Evolutionary conservation across 192 early-diverging fungal genomes (phyloP).

Genomic region (Coemansia asiatica): DNA sequence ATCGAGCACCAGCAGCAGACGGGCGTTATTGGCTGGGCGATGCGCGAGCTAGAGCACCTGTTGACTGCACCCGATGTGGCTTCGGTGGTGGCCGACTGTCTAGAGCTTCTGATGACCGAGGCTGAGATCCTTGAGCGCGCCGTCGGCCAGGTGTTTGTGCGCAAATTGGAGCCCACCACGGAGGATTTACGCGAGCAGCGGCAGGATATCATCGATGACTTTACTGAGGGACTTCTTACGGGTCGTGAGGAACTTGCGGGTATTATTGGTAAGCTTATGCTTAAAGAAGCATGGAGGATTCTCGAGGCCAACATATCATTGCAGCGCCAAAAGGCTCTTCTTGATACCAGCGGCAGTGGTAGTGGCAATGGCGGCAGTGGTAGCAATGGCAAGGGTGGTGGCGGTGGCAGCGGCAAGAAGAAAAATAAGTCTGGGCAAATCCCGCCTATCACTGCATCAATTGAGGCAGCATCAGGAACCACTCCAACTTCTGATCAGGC

Average conservation of each 20-base stretch:
- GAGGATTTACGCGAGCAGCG: conserved; percentile 55
- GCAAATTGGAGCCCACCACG: conserved; percentile 58
- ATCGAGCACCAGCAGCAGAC: conserved; percentile 63
- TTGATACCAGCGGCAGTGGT: conserved; percentile 12
- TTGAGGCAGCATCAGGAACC: not conserved
- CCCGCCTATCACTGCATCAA: not conserved
- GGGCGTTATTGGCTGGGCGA: conserved; percentile 59
- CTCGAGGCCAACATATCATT: conserved; percentile 60
- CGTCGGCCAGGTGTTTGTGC: conserved; percentile 60
- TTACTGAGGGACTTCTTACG: conserved; percentile 67
- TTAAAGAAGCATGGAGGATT: conserved; percentile 73
- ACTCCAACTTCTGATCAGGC: not conserved
- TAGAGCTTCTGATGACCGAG: conserved; percentile 74
- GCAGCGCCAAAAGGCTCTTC: conserved; percentile 50
- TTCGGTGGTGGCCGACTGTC: conserved; percentile 57
- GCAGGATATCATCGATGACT: conserved; percentile 65
- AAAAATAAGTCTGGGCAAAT: conserved; percentile 14
- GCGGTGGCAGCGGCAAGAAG: conserved; percentile 20
- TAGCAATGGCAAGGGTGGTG: too few relatives aligned
- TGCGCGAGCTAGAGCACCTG: conserved; percentile 59
- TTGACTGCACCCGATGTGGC: conserved; percentile 62
- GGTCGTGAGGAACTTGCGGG: conserved; percentile 71
- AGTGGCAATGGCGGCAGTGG: conserved; percentile 11
- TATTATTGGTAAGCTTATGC: conserved; percentile 69
- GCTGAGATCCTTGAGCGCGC: conserved; percentile 70